Evolutionary conservation across 2,329 filamentous ascomycete species (phyloP).

Genomic region (Exophiala xenobiotica): DNA sequence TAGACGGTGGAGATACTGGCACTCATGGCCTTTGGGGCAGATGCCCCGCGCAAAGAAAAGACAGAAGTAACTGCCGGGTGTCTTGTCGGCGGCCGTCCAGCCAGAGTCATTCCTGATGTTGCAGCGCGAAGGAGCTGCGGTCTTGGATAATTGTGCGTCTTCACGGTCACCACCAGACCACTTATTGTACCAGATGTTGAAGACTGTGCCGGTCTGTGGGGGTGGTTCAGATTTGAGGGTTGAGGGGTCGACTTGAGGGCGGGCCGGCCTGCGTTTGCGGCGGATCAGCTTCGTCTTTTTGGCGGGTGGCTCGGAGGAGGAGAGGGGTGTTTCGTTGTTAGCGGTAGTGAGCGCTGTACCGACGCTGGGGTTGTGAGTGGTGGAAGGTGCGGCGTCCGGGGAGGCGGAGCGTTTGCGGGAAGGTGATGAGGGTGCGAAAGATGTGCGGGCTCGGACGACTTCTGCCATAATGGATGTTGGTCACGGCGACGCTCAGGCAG

Average conservation of each 20-base stretch:
- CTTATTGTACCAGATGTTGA: constrained; percentile 99
- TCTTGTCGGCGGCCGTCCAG: constrained; percentile 74
- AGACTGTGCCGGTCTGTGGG: constrained; percentile 89
- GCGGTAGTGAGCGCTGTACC: constrained; percentile 25
- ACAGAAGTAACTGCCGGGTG: constrained; percentile 85
- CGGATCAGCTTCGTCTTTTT: constrained; percentile 85
- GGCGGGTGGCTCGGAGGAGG: constrained; percentile 32
- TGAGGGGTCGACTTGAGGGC: constrained; percentile 84
- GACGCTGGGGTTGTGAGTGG: constrained; percentile 9
- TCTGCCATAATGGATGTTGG: constrained; percentile 20
- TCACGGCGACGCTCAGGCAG: too few species aligned
- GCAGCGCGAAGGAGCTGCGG: constrained; percentile 79
- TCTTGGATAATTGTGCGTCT: constrained; percentile 82
- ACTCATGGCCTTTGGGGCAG: constrained; percentile 85
- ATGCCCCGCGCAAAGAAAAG: constrained; percentile 82
- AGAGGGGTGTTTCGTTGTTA: constrained; percentile 16
- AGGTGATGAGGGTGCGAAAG: constrained; percentile 17
- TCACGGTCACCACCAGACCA: constrained; percentile 95
- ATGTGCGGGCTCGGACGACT: constrained; percentile 26
- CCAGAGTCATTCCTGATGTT: constrained; percentile 77
- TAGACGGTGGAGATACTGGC: constrained; percentile 87
- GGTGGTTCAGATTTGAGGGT: constrained; percentile 74
- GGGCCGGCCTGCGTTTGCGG: constrained; percentile 84
- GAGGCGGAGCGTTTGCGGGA: constrained; percentile 31
- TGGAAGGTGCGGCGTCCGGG: constrained; percentile 11